Evolutionary conservation across 129 eudicot genomes (phyloP), one percentile per base, ranked within the genome.

Genomic region (Cynara cardunculus): DNA sequence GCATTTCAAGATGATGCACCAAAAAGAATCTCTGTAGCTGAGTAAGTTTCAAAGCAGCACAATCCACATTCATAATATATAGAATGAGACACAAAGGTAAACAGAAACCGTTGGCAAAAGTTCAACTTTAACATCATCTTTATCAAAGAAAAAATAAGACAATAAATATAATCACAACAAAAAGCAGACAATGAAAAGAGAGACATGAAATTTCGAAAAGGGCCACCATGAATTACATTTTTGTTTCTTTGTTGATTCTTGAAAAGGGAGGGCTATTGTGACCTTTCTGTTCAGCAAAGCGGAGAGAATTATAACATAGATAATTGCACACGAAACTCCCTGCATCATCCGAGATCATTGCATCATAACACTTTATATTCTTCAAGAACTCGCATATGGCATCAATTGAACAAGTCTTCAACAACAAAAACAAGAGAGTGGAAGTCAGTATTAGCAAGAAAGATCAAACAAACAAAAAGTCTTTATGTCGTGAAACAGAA

Each of bases 281-380:
- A 41, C 96, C 91, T 30, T 82, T 91, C 71, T 84, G 75, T 75
- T 91, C 90, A 24, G 96, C 96, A 78, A 85, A 91, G 7, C 79
- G 79, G 79, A 91, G 88, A 46, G 96, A 91, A 72, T 91, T 93
- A 81, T 91, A 91, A 84, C 87, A 91, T n/a, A 89, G 93, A 49
- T 83, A 91, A 72, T 91, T 91, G 81, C 96, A 91, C 21, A 91
- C 90, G 10, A 89, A 91, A 19, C 91, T 93, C 62, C 96, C 96
- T 25, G 96, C 93, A 11, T 91, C 88, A 35, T 87, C 85, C 6
- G 96, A 89, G 6, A 81, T 46, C 73, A 61, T 85, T 56, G 84
- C 93, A 68, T 84, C 89, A 24, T 76, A 64, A 31, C 88, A 88
- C 76, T 78, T 85, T 69, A 78, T 82, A 30, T 78, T 73, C 87